A percentile compares a stretch with the other conserved stretches of the same genome.
Conservation (phyloP, 768 basidiomycete species). For the Brasilioporus rufonigricans region DNA sequence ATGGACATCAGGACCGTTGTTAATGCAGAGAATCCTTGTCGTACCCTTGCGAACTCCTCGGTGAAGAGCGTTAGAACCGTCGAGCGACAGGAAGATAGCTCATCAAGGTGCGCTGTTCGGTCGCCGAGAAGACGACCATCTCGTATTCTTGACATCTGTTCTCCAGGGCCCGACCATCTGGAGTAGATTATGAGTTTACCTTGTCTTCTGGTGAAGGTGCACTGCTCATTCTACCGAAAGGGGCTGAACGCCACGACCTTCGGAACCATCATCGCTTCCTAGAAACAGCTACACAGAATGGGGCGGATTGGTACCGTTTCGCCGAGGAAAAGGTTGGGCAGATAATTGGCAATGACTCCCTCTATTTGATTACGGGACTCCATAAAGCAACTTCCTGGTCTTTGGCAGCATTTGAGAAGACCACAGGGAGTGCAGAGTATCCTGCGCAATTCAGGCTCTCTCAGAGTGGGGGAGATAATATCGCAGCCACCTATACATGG, state of each 20-base stretch:
- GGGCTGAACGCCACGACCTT: conserved; percentile 20
- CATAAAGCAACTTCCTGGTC: conserved; percentile 24
- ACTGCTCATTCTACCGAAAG: too few relatives aligned
- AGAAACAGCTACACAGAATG: conserved; percentile 20
- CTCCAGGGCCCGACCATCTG: background rate
- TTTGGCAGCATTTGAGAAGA: too few relatives aligned
- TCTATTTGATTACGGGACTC: conserved; percentile 27
- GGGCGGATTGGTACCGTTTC: conserved; percentile 29
- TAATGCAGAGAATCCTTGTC: conserved; percentile 8
- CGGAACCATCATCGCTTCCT: conserved; percentile 18
- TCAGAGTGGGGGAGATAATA: background rate
- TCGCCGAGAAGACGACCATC: background rate
- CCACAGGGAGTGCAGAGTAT: background rate
- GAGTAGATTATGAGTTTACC: conserved; percentile 5
- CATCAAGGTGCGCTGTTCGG: background rate
- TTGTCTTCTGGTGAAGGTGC: conserved; percentile 26
- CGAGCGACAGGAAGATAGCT: background rate
- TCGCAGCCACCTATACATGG: conserved; percentile 10
- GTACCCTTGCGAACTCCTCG: conserved; percentile 2
- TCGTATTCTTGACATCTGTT: background rate
- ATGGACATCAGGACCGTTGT: conserved; percentile 1
- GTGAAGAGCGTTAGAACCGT: background rate
- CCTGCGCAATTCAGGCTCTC: conserved; percentile 8
- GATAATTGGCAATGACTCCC: conserved; percentile 22
- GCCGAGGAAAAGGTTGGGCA: conserved; percentile 9